Evolutionary conservation across 345 rosid genomes (phyloP), one percentile per base, ranked within the genome.

Genomic region (Jatropha curcas): DNA sequence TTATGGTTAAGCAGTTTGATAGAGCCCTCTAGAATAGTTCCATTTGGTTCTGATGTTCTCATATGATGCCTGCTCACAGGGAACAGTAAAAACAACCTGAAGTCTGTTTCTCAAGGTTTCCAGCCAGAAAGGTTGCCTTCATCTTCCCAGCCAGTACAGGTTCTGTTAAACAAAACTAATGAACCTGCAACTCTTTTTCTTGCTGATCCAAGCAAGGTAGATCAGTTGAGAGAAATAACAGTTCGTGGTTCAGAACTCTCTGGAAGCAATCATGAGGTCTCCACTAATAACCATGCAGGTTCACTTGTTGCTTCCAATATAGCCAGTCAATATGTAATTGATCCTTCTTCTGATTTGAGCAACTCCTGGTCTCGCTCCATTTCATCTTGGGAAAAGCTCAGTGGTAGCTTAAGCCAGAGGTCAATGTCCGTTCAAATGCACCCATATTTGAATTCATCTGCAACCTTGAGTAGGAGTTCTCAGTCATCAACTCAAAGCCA

Each of bases 311-410:
- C 82, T 75, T 86, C 88, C 63, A 75, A 76, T 80, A 68, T 70
- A 69, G 82, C 83, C 35, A 84, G 77, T 77, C 76, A 78, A 52
- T 75, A 77, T 71, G 83, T 66, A 35, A 73, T 76, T 77, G 66
- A 78, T 78, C 77, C 67, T 33, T 60, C 80, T 66, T 72, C 86
- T 78, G 89, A 84, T 73, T 67, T 76, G 65, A 78, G 78, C 67
- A 86, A 82, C 75, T 71, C 89, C 41, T 85, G 88, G 89, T 75
- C 88, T 72, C 84, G 76, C 59, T 83, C 88, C 45, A 77, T 80
- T 84, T 77, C 88, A 62, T 73, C 89, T 77, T 86, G 86, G 83
- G 91, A 86, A 57, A 90, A 84, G 60, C 80, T 81, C 77, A 72
- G 70, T 68, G 71, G 71, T 77, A 81, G 83, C 81, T 80, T 87